Evolutionary conservation across 2,329 filamentous ascomycete genomes (phyloP).

Genomic region (Pestalotiopsis sp.): DNA sequence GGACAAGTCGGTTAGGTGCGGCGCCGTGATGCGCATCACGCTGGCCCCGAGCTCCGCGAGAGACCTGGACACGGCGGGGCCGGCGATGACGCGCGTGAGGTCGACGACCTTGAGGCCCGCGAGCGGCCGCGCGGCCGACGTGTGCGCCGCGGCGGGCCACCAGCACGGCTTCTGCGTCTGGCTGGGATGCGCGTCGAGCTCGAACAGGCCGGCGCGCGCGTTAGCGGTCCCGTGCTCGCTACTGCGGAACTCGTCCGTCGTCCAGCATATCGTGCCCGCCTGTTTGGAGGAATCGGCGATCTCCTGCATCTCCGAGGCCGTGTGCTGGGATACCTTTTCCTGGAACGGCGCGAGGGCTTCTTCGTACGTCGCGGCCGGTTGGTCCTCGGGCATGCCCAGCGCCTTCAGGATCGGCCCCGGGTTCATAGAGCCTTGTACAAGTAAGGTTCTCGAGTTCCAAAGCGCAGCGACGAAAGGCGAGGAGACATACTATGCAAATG

Average conservation of each 20-base stretch:
- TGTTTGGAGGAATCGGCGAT: constrained; percentile 23
- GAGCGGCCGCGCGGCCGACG: constrained; percentile 41
- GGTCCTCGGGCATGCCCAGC: constrained; percentile 19
- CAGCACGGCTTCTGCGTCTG: constrained; percentile 36
- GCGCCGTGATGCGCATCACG: constrained; percentile 46
- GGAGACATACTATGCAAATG: constrained; percentile 21
- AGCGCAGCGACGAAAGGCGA: not conserved
- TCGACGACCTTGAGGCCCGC: constrained; percentile 52
- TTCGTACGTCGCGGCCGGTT: not conserved
- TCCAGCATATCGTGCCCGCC: constrained; percentile 29
- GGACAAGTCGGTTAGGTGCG: constrained; percentile 42
- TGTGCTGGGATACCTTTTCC: not conserved
- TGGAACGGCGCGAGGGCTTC: constrained; percentile 5
- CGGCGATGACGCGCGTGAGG: constrained; percentile 50
- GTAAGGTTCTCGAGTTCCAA: not conserved
- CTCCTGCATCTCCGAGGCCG: constrained; percentile 22
- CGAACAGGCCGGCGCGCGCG: constrained; percentile 24
- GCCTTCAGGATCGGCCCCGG: constrained; percentile 13
- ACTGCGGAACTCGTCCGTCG: constrained; percentile 27
- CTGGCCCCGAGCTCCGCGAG: constrained; percentile 50
- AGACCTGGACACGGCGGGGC: constrained; percentile 42
- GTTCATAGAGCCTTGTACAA: not conserved
- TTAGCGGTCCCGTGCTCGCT: constrained; percentile 30
- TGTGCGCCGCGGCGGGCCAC: constrained; percentile 41
- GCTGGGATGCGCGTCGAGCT: constrained; percentile 23